A percentile compares a stretch with the other conserved stretches of the same genome.
phyloP scores from a whole-genome alignment of 305 asterid species.

The Caryopteris hybrid region DNA sequence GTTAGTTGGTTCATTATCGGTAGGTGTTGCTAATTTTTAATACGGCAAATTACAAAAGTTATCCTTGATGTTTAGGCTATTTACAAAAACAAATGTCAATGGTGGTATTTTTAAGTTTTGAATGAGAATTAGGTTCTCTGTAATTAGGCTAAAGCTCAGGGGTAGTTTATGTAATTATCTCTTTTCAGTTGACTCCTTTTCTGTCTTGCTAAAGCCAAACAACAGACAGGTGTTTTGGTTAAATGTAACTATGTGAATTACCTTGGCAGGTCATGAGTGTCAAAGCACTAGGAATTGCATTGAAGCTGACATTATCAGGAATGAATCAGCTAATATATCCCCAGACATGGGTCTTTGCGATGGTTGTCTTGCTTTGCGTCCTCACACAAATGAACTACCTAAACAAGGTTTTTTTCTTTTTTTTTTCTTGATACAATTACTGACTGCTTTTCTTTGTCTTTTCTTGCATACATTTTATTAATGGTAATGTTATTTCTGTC shows the following conservation, averaged over 20 bases:
- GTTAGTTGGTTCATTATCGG: constrained; percentile 95
- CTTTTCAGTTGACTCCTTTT: constrained; percentile 14
- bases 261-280: constrained; percentile 94
- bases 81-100: background rate
- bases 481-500: background rate
- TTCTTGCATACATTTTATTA: background rate
- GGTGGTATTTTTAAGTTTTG: background rate
- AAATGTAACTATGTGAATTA: constrained; percentile 8
- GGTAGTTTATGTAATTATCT: background rate
- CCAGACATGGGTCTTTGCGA: constrained; percentile 88
- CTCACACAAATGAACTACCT: constrained; percentile 95
- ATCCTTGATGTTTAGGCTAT: background rate
- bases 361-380: constrained; percentile 66
- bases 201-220: background rate
- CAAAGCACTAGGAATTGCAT: constrained; percentile 93
- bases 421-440: background rate
- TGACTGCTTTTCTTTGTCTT: background rate
- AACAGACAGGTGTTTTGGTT: background rate
- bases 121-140: background rate
- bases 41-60: background rate
- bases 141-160: background rate
- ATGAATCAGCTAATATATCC: constrained; percentile 88
- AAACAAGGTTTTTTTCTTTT: constrained; percentile 58
- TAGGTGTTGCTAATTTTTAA: constrained; percentile 34
- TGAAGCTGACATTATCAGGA: constrained; percentile 92